Evolutionary conservation across 2,329 filamentous ascomycete species (phyloP).

Genomic region (Berkeleyomyces basicola): DNA sequence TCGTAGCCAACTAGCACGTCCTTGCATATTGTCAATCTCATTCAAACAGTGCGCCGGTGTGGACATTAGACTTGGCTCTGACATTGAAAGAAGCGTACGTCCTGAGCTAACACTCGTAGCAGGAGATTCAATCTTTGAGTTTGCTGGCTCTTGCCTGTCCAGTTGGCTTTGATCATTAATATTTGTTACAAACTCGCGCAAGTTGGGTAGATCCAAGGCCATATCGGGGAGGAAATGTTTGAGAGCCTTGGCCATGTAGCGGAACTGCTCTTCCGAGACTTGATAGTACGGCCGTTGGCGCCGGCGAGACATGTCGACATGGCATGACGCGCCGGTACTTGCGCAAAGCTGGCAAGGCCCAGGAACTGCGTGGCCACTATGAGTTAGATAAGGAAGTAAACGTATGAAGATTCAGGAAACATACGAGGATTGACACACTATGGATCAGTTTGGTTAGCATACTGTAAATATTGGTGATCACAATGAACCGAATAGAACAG

Average conservation of each 20-base stretch:
- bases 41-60: neutral
- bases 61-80: neutral
- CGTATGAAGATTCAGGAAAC: neutral
- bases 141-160: neutral
- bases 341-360: conserved; percentile 19
- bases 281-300: conserved; percentile 20
- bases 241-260: conserved; percentile 19
- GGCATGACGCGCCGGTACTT: conserved; percentile 18
- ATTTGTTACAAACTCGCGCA: conserved; percentile 13
- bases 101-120: neutral
- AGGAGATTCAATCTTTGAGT: neutral
- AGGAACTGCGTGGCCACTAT: conserved; percentile 14
- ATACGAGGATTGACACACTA: conserved; percentile 14
- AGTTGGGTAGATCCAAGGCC: conserved; percentile 17
- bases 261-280: conserved; percentile 19
- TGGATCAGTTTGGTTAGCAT: neutral
- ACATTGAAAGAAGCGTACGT: neutral
- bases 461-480: neutral
- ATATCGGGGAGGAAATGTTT: conserved; percentile 18
- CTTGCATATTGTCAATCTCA: conserved; percentile 1
- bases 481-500: neutral
- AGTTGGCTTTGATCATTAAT: neutral
- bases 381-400: neutral
- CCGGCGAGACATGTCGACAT: conserved; percentile 18
- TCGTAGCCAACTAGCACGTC: neutral